Evolutionary conservation across 352 stramenopile genomes (phyloP).

Genomic region (Pythium myriotylum): DNA sequence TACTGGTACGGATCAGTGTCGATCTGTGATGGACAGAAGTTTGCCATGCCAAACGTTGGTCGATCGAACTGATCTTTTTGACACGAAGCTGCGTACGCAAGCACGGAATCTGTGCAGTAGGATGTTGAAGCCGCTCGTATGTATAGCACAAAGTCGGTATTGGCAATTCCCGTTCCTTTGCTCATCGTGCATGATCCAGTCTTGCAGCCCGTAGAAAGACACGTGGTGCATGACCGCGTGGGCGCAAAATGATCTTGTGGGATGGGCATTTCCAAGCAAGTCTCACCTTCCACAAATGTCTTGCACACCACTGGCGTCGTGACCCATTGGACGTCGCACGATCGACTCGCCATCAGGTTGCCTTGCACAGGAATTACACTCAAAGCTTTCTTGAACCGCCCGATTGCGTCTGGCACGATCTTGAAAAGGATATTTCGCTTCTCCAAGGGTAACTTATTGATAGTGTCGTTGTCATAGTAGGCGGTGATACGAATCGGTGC

Average conservation of each 20-base stretch:
- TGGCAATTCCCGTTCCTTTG: slow-evolving; percentile 33
- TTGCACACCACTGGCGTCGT: slow-evolving; percentile 63
- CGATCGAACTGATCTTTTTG: slow-evolving; percentile 87
- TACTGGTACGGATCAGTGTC: slow-evolving; percentile 57
- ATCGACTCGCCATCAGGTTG: slow-evolving; percentile 61
- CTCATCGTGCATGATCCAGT: slow-evolving; percentile 44
- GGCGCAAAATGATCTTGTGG: slow-evolving; percentile 61
- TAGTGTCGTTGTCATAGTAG: slow-evolving; percentile 61
- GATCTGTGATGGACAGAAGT: slow-evolving; percentile 80
- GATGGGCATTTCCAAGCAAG: slow-evolving; percentile 78
- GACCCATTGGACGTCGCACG: slow-evolving; percentile 57
- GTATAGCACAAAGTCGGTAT: slow-evolving; percentile 79
- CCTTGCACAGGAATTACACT: slow-evolving; percentile 66
- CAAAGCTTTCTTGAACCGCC: slow-evolving; percentile 51
- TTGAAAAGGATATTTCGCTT: slow-evolving; percentile 48
- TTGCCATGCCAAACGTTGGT: slow-evolving; percentile 81
- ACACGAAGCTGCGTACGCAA: slow-evolving; percentile 81
- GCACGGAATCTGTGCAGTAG: slow-evolving; percentile 51
- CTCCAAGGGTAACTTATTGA: slow-evolving; percentile 35
- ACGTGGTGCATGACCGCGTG: slow-evolving; percentile 47
- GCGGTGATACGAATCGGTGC: slow-evolving; percentile 64
- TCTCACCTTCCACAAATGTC: slow-evolving; percentile 49
- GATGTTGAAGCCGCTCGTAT: slow-evolving; percentile 49
- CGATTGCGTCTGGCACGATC: slow-evolving; percentile 71
- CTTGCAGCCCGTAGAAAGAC: slow-evolving; percentile 40